Conservation (phyloP, 148 eudicot species). For the Rhododendron ovatum region DNA sequence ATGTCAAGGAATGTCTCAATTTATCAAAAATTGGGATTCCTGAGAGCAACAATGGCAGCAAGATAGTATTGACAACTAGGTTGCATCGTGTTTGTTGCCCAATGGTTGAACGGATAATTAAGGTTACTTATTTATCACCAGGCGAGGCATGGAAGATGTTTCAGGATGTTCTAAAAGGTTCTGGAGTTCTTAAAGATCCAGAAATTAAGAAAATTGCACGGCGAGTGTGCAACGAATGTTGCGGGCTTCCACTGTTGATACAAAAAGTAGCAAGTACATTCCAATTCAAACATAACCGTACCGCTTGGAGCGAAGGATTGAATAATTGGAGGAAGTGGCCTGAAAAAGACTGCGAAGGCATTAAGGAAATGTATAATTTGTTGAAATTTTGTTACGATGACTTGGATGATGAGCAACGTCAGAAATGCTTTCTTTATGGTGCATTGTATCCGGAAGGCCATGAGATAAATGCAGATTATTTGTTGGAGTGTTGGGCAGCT, state of each 20-base stretch:
- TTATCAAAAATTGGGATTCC: slow-evolving; percentile 8
- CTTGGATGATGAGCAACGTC: not conserved
- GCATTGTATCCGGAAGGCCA: slow-evolving; percentile 16
- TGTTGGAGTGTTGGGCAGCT: slow-evolving; percentile 14
- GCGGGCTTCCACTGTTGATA: slow-evolving; percentile 8
- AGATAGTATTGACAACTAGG: slow-evolving; percentile 13
- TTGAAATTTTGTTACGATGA: slow-evolving; percentile 9
- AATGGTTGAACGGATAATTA: too few species aligned
- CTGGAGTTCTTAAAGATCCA: too few species aligned
- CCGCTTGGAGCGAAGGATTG: slow-evolving; percentile 8
- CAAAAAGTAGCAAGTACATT: slow-evolving; percentile 5
- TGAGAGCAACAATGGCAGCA: not conserved
- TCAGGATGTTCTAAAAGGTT: too few species aligned
- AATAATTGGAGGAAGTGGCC: slow-evolving; percentile 12
- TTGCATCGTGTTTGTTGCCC: not conserved
- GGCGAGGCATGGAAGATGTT: too few species aligned
- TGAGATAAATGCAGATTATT: not conserved
- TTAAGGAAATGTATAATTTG: not conserved
- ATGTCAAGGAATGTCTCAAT: not conserved
- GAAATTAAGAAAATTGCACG: not conserved
- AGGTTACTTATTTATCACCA: too few species aligned
- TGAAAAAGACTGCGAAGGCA: not conserved
- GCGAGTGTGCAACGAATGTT: not conserved
- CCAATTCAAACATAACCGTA: not conserved
- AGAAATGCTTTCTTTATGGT: slow-evolving; percentile 19